These are phyloP conservation scores for Mycena citricolor DNA, from an alignment of 1,284 basidiomycete species.

Conservation along the genomic window DNA sequence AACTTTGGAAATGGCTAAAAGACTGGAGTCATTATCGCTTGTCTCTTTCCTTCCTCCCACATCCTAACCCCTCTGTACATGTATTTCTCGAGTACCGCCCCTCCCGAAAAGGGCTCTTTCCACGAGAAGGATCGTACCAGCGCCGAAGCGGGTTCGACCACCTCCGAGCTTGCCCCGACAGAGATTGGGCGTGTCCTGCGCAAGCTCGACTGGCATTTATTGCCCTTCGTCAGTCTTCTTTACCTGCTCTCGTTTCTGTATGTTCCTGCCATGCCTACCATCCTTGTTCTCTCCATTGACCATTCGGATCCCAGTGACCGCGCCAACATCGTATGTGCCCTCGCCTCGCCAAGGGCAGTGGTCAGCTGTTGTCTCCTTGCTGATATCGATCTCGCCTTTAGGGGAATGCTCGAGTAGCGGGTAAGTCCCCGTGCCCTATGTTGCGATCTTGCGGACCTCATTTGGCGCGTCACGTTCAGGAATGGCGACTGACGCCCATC, in stretches of 20 bases:
- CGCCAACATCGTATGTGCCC: conserved; percentile 33
- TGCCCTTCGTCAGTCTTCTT: conserved; percentile 54
- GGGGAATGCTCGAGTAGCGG: conserved; percentile 38
- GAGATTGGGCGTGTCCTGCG: conserved; percentile 38
- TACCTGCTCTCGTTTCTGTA: conserved; percentile 61
- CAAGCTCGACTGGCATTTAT: conserved; percentile 49
- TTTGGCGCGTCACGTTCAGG: conserved; percentile 26
- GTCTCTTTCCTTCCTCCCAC: too few relatives aligned
- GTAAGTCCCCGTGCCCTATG: conserved; percentile 19
- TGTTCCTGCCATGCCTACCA: conserved; percentile 24
- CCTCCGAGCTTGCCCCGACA: not conserved
- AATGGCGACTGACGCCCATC: conserved; percentile 40
- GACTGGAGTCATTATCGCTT: too few relatives aligned
- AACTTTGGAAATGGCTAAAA: too few relatives aligned
- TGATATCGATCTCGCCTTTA: conserved; percentile 10
- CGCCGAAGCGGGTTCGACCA: too few relatives aligned
- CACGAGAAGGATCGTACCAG: too few relatives aligned
- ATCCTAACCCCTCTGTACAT: too few relatives aligned
- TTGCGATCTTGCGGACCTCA: not conserved
- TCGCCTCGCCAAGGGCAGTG: too few relatives aligned
- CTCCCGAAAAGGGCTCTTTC: too few relatives aligned
- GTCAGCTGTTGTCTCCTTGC: not conserved
- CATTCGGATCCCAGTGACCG: conserved; percentile 31
- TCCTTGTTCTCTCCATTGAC: not conserved
- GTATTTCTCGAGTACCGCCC: too few relatives aligned